These are phyloP conservation scores for Penicillium sp. DNA, from an alignment of 2,329 filamentous ascomycete species.

Conservation along the genomic window DNA sequence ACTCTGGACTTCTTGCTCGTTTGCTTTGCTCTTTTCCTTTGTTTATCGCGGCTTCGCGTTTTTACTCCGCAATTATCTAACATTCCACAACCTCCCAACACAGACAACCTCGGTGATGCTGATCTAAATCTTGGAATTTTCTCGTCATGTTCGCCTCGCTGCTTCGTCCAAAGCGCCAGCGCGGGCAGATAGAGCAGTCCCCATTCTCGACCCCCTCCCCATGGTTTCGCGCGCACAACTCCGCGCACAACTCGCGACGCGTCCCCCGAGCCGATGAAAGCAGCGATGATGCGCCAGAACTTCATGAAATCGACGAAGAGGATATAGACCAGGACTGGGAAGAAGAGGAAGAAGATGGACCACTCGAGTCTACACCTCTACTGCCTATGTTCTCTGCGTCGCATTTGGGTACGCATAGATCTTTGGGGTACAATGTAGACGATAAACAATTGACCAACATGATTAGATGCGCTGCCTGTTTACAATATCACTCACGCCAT, in stretches of 20 bases:
- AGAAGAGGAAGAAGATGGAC: conserved; percentile 44
- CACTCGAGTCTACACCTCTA: conserved; percentile 50
- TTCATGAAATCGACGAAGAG: conserved; percentile 38
- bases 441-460: neutral
- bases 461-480: conserved; percentile 74
- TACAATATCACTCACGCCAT: conserved; percentile 90
- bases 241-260: conserved; percentile 7
- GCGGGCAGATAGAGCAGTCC: conserved; percentile 16
- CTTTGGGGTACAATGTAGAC: neutral
- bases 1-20: neutral
- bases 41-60: neutral
- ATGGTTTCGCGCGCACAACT: conserved; percentile 12
- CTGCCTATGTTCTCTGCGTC: conserved; percentile 78
- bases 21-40: neutral
- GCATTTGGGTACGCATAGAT: conserved; percentile 61
- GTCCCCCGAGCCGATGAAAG: conserved; percentile 8
- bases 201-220: conserved; percentile 18
- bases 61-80: conserved; percentile 5
- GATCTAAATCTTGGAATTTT: conserved; percentile 5
- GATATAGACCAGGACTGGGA: conserved; percentile 38
- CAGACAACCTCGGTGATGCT: conserved; percentile 6
- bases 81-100: neutral
- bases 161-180: conserved; percentile 21
- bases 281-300: conserved; percentile 17
- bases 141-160: conserved; percentile 23